Conservation (phyloP, 192 early-diverging fungal species). For the Entomortierella lignicola region DNA sequence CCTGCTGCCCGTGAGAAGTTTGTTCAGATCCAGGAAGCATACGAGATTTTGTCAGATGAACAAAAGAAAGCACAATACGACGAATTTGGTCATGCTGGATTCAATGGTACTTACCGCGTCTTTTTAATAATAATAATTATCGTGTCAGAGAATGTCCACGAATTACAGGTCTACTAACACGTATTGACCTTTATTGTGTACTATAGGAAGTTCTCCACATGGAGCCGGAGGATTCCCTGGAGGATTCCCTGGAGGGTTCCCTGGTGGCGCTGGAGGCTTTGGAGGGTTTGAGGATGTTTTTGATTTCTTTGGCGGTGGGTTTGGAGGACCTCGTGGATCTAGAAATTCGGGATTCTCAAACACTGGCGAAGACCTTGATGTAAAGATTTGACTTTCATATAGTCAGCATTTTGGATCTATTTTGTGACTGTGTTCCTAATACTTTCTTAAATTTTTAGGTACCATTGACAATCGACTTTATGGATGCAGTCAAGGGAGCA, state of each 20-base stretch:
- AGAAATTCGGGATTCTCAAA: constrained; percentile 40
- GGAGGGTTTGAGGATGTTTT: constrained; percentile 74
- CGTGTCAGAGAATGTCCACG: background rate
- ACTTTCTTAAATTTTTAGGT: constrained; percentile 29
- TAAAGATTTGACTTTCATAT: too few relatives aligned
- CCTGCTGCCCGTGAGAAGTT: constrained; percentile 94
- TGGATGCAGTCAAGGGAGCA: constrained; percentile 90
- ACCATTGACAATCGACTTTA: constrained; percentile 80
- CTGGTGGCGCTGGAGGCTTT: constrained; percentile 62
- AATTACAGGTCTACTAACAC: background rate
- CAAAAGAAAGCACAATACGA: constrained; percentile 92
- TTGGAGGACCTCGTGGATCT: constrained; percentile 39
- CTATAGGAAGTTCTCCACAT: constrained; percentile 37
- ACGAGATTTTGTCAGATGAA: constrained; percentile 95
- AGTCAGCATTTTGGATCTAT: too few relatives aligned
- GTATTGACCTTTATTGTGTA: background rate
- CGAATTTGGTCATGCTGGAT: constrained; percentile 80
- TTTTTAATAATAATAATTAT: background rate
- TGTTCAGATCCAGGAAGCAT: constrained; percentile 97
- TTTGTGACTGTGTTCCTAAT: too few relatives aligned
- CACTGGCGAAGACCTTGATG: constrained; percentile 45
- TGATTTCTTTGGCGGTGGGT: constrained; percentile 78
- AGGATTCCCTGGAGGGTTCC: constrained; percentile 71
- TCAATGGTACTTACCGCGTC: constrained; percentile 22
- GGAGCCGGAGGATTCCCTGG: constrained; percentile 70